Conservation (phyloP, 2,329 filamentous ascomycete genomes). For the Neonectria magnoliae region DNA sequence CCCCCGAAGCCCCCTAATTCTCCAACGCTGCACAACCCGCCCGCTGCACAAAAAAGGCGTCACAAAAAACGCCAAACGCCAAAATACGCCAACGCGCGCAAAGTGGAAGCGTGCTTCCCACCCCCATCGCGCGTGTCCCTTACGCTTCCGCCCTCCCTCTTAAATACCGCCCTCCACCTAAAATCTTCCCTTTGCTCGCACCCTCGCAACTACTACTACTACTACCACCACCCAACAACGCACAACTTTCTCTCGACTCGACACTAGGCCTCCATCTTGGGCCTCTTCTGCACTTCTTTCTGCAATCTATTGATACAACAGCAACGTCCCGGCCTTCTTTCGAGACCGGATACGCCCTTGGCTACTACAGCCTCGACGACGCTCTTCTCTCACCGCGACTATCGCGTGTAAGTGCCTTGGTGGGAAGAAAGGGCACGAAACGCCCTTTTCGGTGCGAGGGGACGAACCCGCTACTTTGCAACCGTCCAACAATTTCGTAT, state of each 20-base stretch:
- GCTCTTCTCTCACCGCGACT: background rate
- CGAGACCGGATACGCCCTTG: background rate
- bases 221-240: background rate
- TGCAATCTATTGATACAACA: background rate
- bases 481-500: background rate
- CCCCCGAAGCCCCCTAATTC: background rate
- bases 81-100: constrained; percentile 32
- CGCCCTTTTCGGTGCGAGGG: constrained; percentile 11
- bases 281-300: constrained; percentile 6
- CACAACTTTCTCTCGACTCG: background rate
- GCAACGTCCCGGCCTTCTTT: constrained; percentile 9
- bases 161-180: constrained; percentile 26
- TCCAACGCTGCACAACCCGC: background rate
- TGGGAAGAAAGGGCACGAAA: background rate
- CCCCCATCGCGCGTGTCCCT: constrained; percentile 14
- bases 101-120: constrained; percentile 8
- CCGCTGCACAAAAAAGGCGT: constrained; percentile 9
- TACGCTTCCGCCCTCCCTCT: background rate
- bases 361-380: background rate
- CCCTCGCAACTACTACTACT: background rate
- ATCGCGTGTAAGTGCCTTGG: constrained; percentile 17
- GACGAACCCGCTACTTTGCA: constrained; percentile 6
- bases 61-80: constrained; percentile 24
- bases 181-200: background rate
- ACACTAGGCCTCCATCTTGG: constrained; percentile 18